These are phyloP conservation scores for Porcisia hertigi DNA, from an alignment of 208 protist species.

Conservation along the genomic window DNA sequence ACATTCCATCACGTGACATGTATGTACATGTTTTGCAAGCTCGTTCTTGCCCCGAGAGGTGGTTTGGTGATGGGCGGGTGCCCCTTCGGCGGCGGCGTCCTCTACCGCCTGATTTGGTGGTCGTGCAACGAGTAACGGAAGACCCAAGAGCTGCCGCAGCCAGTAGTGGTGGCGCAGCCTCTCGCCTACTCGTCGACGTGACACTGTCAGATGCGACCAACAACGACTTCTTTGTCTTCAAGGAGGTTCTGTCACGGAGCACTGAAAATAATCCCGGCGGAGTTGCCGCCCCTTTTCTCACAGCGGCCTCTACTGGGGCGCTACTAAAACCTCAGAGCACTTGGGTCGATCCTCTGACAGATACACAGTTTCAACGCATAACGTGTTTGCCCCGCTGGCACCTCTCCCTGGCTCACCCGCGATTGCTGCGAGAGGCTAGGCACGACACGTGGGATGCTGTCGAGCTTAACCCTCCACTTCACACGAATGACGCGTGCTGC, in stretches of 20 bases:
- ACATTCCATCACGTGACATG: conserved; percentile 50
- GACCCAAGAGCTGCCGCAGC: not conserved
- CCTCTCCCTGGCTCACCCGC: conserved; percentile 16
- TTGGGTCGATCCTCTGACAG: conserved; percentile 6
- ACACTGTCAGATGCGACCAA: conserved; percentile 43
- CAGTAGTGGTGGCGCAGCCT: not conserved
- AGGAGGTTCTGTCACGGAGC: conserved; percentile 22
- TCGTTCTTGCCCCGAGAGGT: conserved; percentile 39
- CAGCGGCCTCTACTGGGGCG: not conserved
- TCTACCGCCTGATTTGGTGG: conserved; percentile 36
- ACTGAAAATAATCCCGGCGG: not conserved
- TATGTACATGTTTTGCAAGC: conserved; percentile 63
- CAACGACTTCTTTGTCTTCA: conserved; percentile 61
- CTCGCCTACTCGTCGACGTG: not conserved
- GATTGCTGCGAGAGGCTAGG: not conserved
- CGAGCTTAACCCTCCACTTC: conserved; percentile 7
- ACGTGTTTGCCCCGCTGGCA: conserved; percentile 9
- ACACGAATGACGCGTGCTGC: conserved; percentile 18
- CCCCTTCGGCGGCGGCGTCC: conserved; percentile 29
- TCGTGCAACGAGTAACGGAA: conserved; percentile 34
- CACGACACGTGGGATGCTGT: conserved; percentile 17
- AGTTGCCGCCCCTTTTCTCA: not conserved
- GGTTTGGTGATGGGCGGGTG: conserved; percentile 62
- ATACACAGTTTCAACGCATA: conserved; percentile 24
- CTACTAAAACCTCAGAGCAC: not conserved